Conservation (phyloP, 2,329 filamentous ascomycete genomes). For the Myrmaecium sp. region DNA sequence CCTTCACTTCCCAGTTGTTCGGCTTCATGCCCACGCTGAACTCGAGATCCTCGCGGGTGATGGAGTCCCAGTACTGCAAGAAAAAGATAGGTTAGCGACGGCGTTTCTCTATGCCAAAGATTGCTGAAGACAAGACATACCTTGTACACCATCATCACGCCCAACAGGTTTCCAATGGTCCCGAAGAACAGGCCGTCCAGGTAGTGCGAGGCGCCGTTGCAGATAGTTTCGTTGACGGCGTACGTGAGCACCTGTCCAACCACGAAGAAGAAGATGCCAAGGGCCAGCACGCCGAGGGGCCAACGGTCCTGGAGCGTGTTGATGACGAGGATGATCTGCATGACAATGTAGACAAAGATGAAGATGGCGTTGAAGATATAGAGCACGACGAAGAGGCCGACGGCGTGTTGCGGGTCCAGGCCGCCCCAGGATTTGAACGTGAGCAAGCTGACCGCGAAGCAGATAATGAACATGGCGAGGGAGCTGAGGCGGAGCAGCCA, state of each 20-base stretch:
- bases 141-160: conserved; percentile 99
- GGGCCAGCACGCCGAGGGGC: conserved; percentile 81
- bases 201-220: conserved; percentile 73
- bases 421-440: conserved; percentile 91
- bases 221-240: conserved; percentile 72
- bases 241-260: conserved; percentile 87
- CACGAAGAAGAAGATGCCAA: conserved; percentile 82
- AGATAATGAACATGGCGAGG: conserved; percentile 65
- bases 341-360: conserved; percentile 66
- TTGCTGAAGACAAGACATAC: conserved; percentile 29
- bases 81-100: conserved; percentile 9
- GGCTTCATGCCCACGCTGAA: conserved; percentile 91
- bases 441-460: conserved; percentile 70
- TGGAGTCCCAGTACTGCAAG: conserved; percentile 99
- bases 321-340: conserved; percentile 77
- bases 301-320: conserved; percentile 89
- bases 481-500: conserved; percentile 79
- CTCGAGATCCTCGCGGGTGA: conserved; percentile 94
- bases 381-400: conserved; percentile 78
- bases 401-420: conserved; percentile 65
- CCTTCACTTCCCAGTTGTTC: conserved; percentile 98
- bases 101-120: background rate
- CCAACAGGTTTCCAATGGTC: conserved; percentile 81
- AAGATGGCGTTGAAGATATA: conserved; percentile 84
- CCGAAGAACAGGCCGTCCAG: conserved; percentile 89